Evolutionary conservation across 495 filamentous ascomycete species (phyloP).

Genomic region (Penicillium angulare): DNA sequence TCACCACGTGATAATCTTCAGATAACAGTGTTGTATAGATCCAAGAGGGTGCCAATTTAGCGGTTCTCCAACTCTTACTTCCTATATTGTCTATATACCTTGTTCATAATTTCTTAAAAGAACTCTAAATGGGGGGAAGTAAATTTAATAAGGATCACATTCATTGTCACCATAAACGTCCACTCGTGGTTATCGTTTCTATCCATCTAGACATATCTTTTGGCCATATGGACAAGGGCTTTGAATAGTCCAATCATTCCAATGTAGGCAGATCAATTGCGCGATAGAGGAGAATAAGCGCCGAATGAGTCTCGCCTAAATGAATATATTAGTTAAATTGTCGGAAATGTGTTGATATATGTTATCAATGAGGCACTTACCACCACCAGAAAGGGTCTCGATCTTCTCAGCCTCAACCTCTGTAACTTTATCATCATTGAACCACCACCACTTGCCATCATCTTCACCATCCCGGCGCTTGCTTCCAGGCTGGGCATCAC

Average conservation of each 20-base stretch:
- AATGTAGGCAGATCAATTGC: constrained; percentile 67
- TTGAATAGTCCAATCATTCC: constrained; percentile 33
- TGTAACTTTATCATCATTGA: constrained; percentile 96
- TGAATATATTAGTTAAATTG: constrained; percentile 15
- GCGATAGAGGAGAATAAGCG: constrained; percentile 87
- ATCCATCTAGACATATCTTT: constrained; percentile 25
- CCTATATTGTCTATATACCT: no score
- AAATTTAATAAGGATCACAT: background rate
- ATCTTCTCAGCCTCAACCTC: constrained; percentile 93
- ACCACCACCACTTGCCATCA: constrained; percentile 99
- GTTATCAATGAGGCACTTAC: constrained; percentile 42
- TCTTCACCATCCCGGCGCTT: constrained; percentile 83
- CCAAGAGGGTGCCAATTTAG: background rate
- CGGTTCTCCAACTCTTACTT: no score
- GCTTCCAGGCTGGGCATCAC: constrained; percentile 58
- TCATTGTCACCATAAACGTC: constrained; percentile 9
- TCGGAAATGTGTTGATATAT: background rate
- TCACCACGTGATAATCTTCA: constrained; percentile 26
- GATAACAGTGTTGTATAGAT: no score
- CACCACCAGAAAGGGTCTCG: constrained; percentile 83
- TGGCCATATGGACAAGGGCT: background rate
- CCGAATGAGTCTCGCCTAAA: constrained; percentile 84
- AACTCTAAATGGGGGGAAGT: no score
- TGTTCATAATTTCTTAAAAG: no score
- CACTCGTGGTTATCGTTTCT: constrained; percentile 27